Evolutionary conservation across 352 stramenopile species (phyloP), one percentile per base, ranked within the genome.

Genomic region (Pythium guiyangense): DNA sequence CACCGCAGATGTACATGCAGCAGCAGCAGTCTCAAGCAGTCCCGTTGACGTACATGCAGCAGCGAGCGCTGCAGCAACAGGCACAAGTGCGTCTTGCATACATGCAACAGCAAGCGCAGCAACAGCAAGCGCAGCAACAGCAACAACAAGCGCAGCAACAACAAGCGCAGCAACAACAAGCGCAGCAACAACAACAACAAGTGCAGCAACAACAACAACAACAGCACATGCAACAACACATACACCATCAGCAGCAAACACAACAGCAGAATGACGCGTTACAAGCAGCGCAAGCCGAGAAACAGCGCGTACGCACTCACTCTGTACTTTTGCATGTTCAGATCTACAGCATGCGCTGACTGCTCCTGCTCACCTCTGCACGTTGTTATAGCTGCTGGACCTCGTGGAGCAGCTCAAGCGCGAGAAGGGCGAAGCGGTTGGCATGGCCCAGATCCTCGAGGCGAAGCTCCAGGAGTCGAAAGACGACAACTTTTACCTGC

Each of bases 401-500:
- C 48, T 67, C 20, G 47, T 91, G 18, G 61, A 60, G 55, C 71
- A 59, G 18, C 55, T 85, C n/a, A 52, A 82, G 57, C 63, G 63
- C 10, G 75, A 89, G 50, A 81, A 81, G 25, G 68, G 78, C 8
- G 66, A 88, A 34, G 69, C 63, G 25, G 63, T 71, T 2, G 79
- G 77, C 22, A 73, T 92, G 72, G 45, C 84, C 35, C 65, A 80
- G 52, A 74, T 90, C 18, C 43, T 88, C 42, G 60, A 59, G 14
- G 49, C 60, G 11, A 83, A 86, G 57, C 48, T 92, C 22, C 44
- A 54, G 6, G 71, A 81, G 25, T 67, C 49, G 10, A 47, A 85
- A 54, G 79, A 89, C 18, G 79, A 88, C 1, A 90, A 82, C 50
- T 90, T 84, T 35, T 70, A 92, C 40, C 59, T 92, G 52, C 63